These are phyloP conservation scores for Favolaschia claudopus DNA, from an alignment of 768 basidiomycete genomes.

Conservation along the genomic window DNA sequence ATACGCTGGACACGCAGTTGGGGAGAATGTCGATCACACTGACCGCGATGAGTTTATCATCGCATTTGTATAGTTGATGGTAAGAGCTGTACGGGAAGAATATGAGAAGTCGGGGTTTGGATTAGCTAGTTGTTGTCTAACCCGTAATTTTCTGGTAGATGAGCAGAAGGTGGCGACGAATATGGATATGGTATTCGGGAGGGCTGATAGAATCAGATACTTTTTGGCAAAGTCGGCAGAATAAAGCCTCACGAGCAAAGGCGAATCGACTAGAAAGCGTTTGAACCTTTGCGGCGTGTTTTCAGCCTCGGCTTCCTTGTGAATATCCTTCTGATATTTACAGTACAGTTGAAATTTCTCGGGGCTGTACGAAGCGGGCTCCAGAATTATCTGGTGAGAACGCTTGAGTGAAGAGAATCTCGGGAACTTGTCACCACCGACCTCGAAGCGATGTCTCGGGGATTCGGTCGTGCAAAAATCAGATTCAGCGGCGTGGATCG, in stretches of 20 bases:
- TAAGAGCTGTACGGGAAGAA: conserved; percentile 62
- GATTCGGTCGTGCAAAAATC: conserved; percentile 37
- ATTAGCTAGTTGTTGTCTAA: background rate
- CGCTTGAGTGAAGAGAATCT: background rate
- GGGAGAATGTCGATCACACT: conserved; percentile 93
- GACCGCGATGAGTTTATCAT: conserved; percentile 84
- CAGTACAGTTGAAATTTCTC: conserved; percentile 86
- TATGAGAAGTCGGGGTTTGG: background rate
- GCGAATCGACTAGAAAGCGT: conserved; percentile 81
- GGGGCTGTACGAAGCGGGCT: conserved; percentile 74
- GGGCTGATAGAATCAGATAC: background rate
- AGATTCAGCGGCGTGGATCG: conserved; percentile 66
- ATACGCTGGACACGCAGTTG: conserved; percentile 79
- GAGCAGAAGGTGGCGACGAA: conserved; percentile 48
- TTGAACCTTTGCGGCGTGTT: conserved; percentile 60
- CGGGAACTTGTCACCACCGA: conserved; percentile 29
- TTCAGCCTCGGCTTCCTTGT: conserved; percentile 71
- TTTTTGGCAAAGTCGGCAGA: background rate
- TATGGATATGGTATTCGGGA: conserved; percentile 73
- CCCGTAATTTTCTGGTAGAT: conserved; percentile 83
- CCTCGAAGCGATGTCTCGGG: conserved; percentile 67
- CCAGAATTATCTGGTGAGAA: conserved; percentile 67
- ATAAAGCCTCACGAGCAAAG: conserved; percentile 63
- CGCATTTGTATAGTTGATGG: conserved; percentile 87
- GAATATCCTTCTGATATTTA: conserved; percentile 81